Evolutionary conservation across 768 basidiomycete genomes (phyloP), one percentile per base, ranked within the genome.

Genomic region (Peribolospora kevripleyi): DNA sequence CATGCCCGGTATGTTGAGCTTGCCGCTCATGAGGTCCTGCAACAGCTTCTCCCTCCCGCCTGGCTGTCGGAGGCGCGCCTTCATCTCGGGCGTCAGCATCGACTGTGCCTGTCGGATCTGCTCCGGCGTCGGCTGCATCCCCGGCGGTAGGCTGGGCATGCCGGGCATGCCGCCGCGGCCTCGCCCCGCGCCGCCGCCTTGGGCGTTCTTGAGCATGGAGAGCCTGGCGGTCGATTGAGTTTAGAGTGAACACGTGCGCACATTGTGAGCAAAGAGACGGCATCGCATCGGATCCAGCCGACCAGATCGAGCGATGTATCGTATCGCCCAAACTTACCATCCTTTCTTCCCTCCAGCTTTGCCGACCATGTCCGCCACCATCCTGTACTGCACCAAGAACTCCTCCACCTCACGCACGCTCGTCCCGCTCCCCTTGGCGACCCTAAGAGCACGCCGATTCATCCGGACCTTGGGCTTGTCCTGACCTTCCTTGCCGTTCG

Each of bases 331-430:
- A 49, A 68, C 79, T 57, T 56, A 81, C 82, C 86, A 86, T 62
- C 88, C 90, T 59, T 90, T 86, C 75, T 93, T 93, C 46, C 88
- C 90, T 51, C 93, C 93, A 5, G 87, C 90, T 65, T 87, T 82
- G 72, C 88, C 93, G 42, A 91, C 93, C 83, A 98, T 90, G 64
- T 85, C 90, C 54, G 87, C 81, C 85, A 98, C 93, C 84, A 95
- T 90, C 49, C 85, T 78, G 63, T 95, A 93, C 69, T 98, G 93
- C 62, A 85, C 86, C 49, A 98, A 70, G 55, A 95, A 67, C 65
- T 98, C 91, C 67, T 98, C 93, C n/a, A 98, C 91, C 70, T 98
- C 93, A 58, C 86, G 75, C 38, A 98, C 84, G 61, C 78, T 83
- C 51, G 90, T 93, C 41, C 93, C 93, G 62, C 84, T 86, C 48